Base-by-base conservation (phyloP, 2,329 filamentous ascomycete genomes). In the Rhynchosporium secalis region DNA sequence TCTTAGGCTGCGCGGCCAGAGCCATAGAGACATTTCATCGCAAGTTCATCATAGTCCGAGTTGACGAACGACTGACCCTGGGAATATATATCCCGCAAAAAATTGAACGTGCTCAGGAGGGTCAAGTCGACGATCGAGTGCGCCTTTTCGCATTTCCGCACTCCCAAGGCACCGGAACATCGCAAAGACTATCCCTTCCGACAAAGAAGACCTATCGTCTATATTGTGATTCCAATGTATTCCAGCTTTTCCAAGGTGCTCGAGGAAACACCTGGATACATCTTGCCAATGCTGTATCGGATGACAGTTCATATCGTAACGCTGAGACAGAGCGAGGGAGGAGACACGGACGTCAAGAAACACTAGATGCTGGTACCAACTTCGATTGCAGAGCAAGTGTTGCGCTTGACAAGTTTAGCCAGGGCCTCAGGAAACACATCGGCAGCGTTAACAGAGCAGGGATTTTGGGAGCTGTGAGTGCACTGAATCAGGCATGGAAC, bases 61-160 rank as follows among this genome's bases (percentile, higher is more conserved):
- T 61, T 7, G 59, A 61, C 43, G 41, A 61, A 10, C 59, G 59
- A 13, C 59, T 61, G 3, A 61, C 59, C 5, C 43, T 56, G 12
- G 59, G 41, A 41, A 61, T 61, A 47, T 61, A 61, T 49, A 51
- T 61, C 3, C 59, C 59, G 41, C 59, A 61, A 31, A 56, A 48
- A 51, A 61, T 61, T 29, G 59, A 56, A 26, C 49, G 51, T n/a
- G 4, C n/a, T 31, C 12, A 61, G 29, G 59, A 61, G 26, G 36
- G 12, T 20, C 59, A 61, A 26, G 59, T 61, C 29, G 51, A 61
- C 56, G 28, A 61, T 31, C 59, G 51, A 9, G 59, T 61, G 8
- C 59, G 59, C n/a, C 52, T 61, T 40, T 61, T 61, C 38, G 59
- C 59, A 2, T 61, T 61, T 51, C 59, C 59, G 29, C 59, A 56